These are phyloP conservation scores for Filobasidium wieringae DNA, from an alignment of 768 basidiomycete genomes.

Conservation along the genomic window DNA sequence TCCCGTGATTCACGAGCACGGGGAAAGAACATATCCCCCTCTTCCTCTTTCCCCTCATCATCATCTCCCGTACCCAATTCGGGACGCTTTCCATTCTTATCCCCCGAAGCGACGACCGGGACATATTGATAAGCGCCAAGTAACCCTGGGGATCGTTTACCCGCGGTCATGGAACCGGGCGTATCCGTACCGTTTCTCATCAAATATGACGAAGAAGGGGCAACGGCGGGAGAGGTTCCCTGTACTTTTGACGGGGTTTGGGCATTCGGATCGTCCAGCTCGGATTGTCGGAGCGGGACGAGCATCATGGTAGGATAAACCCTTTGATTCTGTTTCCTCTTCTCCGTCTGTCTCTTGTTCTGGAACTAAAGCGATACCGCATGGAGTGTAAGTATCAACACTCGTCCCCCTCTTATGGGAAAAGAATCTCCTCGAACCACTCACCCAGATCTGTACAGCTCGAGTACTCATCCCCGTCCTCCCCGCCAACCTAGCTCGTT, in stretches of 20 bases:
- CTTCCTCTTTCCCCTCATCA: no score
- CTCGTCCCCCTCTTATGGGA: neutral
- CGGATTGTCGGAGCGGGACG: slow-evolving; percentile 10
- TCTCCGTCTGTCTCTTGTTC: slow-evolving; percentile 17
- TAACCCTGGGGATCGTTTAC: no score
- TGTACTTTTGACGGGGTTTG: no score
- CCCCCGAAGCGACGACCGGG: neutral
- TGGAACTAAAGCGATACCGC: slow-evolving; percentile 9
- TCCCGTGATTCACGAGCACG: neutral
- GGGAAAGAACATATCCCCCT: neutral
- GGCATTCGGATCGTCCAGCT: no score
- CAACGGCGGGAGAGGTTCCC: no score
- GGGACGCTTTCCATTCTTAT: neutral
- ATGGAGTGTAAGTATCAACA: neutral
- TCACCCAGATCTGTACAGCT: slow-evolving; percentile 17
- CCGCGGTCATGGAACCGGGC: no score
- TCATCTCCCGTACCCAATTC: neutral
- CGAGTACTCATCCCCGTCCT: slow-evolving; percentile 15
- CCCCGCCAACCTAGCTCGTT: slow-evolving; percentile 10
- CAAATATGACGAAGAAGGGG: no score
- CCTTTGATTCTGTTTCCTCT: slow-evolving; percentile 9
- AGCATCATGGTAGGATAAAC: slow-evolving; percentile 15
- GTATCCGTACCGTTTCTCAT: no score
- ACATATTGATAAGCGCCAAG: neutral
- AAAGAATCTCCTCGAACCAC: neutral